These are phyloP conservation scores for Whalleya microplaca DNA, from an alignment of 2,329 filamentous ascomycete species.

Conservation along the genomic window DNA sequence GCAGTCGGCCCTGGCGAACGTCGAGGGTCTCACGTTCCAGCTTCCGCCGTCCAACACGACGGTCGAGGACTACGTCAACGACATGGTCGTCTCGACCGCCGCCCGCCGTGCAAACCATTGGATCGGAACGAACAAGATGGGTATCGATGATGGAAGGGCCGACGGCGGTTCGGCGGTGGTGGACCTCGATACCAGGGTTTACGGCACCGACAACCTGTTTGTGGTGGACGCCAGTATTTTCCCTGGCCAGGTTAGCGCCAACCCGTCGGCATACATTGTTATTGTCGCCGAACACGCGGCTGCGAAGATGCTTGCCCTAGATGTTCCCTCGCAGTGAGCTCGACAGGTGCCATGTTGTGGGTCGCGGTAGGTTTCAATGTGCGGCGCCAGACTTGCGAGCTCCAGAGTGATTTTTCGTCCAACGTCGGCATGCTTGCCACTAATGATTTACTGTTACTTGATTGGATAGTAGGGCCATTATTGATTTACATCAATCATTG, in stretches of 20 bases:
- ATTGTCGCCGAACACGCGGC: constrained; percentile 44
- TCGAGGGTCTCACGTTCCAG: constrained; percentile 59
- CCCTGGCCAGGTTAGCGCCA: constrained; percentile 69
- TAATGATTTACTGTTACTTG: no score
- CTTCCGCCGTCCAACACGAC: constrained; percentile 56
- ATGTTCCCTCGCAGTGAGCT: constrained; percentile 42
- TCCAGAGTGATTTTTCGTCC: no score
- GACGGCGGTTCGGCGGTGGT: constrained; percentile 62
- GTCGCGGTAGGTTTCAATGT: constrained; percentile 45
- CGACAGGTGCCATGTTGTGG: constrained; percentile 46
- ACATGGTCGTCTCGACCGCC: constrained; percentile 44
- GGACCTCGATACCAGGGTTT: constrained; percentile 65
- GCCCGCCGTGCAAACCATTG: constrained; percentile 55
- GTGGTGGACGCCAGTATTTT: constrained; percentile 72
- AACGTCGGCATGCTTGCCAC: no score
- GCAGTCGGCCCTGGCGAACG: constrained; percentile 54
- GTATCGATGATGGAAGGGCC: constrained; percentile 56
- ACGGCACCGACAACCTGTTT: constrained; percentile 69
- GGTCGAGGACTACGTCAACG: constrained; percentile 59
- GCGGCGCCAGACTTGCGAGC: no score
- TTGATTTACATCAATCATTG: no score
- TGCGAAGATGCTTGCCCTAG: constrained; percentile 39
- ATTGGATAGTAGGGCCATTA: no score
- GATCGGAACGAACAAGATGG: constrained; percentile 65
- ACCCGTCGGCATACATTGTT: constrained; percentile 57